Base-by-base conservation (phyloP, 192 early-diverging fungal species). In the Diversispora epigaea region DNA sequence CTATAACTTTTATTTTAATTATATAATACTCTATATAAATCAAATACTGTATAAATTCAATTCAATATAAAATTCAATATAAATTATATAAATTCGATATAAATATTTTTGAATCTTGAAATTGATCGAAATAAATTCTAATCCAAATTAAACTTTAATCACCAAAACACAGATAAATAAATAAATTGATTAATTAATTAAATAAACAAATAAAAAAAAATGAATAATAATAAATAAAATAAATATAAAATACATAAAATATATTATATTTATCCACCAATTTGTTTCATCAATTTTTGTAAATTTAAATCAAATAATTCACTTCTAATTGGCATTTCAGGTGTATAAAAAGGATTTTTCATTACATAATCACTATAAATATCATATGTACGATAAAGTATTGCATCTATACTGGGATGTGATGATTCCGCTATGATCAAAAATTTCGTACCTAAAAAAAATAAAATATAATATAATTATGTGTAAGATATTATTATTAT, bases 271-370 rank as follows among this genome's bases (percentile, higher is more conserved):
- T 69, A 69, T 19, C 81, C 81, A 43, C 78, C 74, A 46, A 83
- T 77, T 32, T 78, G 69, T 76, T 88, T 88, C 21, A 92, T 88
- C 32, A 93, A 81, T 79, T 91, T 91, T 21, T 80, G 66, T 49
- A 99, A 72, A 77, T 91, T 88, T 14, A 86, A 65, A 80, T 99
- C 97, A 87, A 99, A 99, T 76, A 96, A 85, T 71, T 99, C 97
- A 0, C 91, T 92, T 19, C 95, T 91, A 76, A 99, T 95, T 32
- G 97, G 97, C 97, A 99, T 99, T 78, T 99, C 97, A 17, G 95
- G 91, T 71, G 91, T 96, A 86, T 98, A 95, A 79, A 99, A 99
- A 46, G 97, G 97, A 77, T 96, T 99, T 86, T 99, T 99, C 91
- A 99, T 96, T 25, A 92, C 96, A 80, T 91, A 99, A 78, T 98